Evolutionary conservation across 2,329 filamentous ascomycete species (phyloP).

Genomic region (Sphaceloma murrayae): DNA sequence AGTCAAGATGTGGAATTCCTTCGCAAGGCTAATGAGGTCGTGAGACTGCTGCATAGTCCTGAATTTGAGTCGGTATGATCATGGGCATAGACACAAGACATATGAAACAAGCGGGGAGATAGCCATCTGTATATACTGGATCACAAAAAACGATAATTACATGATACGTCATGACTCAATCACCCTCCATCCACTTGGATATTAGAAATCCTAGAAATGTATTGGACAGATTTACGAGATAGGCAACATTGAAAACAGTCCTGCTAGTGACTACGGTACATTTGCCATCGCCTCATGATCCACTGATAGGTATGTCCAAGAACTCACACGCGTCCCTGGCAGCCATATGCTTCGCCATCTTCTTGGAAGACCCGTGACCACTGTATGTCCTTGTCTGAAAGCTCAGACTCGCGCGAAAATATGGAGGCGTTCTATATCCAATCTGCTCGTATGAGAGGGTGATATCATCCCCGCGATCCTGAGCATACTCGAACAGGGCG

Average conservation of each 20-base stretch:
- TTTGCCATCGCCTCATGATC: background rate
- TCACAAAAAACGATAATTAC: no score
- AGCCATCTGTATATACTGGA: no score
- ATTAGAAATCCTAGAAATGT: no score
- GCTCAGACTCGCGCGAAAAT: background rate
- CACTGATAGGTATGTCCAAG: background rate
- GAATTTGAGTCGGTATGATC: no score
- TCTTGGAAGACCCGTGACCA: background rate
- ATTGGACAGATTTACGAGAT: no score
- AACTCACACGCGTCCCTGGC: background rate
- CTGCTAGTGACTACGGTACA: background rate
- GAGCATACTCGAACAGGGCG: background rate
- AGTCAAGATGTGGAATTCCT: background rate
- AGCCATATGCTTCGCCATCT: constrained; percentile 2
- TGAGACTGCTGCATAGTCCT: background rate
- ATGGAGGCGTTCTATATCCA: background rate
- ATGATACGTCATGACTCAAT: no score
- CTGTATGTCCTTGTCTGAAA: background rate
- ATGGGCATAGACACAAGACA: no score
- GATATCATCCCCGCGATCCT: background rate
- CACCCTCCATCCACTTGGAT: no score
- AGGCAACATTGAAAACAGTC: background rate
- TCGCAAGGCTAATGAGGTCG: background rate
- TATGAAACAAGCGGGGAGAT: no score
- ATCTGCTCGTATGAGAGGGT: background rate